Evolutionary conservation across 164 flowering plant genomes (phyloP), one percentile per base, ranked within the genome.

Genomic region (Houttuynia cordata): DNA sequence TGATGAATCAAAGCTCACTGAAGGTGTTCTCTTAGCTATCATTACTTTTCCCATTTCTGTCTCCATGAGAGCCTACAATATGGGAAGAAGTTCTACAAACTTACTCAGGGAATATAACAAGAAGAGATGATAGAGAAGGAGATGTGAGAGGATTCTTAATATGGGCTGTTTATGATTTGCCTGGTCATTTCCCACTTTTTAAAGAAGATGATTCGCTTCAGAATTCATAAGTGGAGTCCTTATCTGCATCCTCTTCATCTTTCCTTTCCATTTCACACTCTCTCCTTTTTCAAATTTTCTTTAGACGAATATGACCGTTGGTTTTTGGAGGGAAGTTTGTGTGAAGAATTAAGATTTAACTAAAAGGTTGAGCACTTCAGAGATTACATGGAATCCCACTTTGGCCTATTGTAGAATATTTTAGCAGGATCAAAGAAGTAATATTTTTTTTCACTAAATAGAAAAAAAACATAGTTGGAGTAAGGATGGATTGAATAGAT

Each of bases 181-280:
- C 68, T 66, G 71, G 81, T 81, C 82, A 80, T 66, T 70, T 62
- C 72, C 80, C 79, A 78, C 83, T 72, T 70, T 72, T 64, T 56
- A 53, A 45, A 54, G 64, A 56, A 50, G 56, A 30, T 61, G 66
- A 64, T 51, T 58, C 62, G 55, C 60, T 66, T 45, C 57, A 61
- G 62, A 64, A 34, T 68, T 59, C 64, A 41, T 23, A 56, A 73
- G 78, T 76, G 79, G 72, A 42, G 62, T 58, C 51, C 64, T 53
- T 45, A 52, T 59, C 21, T 22, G 51, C 51, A 21, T 59, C 45
- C 61, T 42, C 51, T 59, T 59, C 25, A 21, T 8, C 51, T 15
- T 50, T 24, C 1, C 1, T 41, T 13, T 45, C 49, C 14, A 45
- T 45, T 10, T 8, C 49, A 45, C 17, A 45, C 30, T 20, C 52